A percentile compares a stretch with the other conserved stretches of the same genome.
Conservation (phyloP, 2,329 filamentous ascomycete genomes). For the Aplosporella prunicola region DNA sequence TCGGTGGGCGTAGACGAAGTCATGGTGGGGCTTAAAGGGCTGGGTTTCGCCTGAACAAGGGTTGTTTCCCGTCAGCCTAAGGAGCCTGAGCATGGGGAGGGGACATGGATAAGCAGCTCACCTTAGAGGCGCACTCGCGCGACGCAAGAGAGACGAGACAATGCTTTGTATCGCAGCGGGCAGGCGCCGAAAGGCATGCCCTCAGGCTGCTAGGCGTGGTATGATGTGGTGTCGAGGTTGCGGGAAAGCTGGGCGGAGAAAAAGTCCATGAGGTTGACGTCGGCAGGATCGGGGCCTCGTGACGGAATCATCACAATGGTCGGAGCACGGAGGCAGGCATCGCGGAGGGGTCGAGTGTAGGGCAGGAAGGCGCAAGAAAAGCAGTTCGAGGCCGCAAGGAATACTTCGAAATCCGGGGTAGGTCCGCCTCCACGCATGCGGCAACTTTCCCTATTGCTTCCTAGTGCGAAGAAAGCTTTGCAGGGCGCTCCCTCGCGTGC, state of each 20-base stretch:
- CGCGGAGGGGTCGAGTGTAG: neutral
- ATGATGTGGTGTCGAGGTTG: neutral
- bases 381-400: constrained; percentile 7
- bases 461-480: constrained; percentile 9
- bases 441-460: constrained; percentile 7
- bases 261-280: constrained; percentile 10
- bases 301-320: constrained; percentile 3
- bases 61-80: too few relatives aligned
- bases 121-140: too few relatives aligned
- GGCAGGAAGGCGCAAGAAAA: constrained; percentile 2
- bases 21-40: too few relatives aligned
- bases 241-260: constrained; percentile 1
- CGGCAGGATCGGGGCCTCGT: constrained; percentile 5
- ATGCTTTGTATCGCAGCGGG: too few relatives aligned
- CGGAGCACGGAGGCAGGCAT: neutral
- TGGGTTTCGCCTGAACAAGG: too few relatives aligned
- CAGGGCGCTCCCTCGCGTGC: constrained; percentile 8
- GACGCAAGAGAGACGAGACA: too few relatives aligned
- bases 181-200: constrained; percentile 2
- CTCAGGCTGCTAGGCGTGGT: too few relatives aligned
- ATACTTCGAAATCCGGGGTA: constrained; percentile 9
- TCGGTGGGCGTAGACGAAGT: too few relatives aligned
- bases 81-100: too few relatives aligned
- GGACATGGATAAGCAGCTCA: too few relatives aligned
- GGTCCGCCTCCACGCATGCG: neutral